Evolutionary conservation across 768 basidiomycete species (phyloP), one percentile per base, ranked within the genome.

Genomic region (Boletales sp.): DNA sequence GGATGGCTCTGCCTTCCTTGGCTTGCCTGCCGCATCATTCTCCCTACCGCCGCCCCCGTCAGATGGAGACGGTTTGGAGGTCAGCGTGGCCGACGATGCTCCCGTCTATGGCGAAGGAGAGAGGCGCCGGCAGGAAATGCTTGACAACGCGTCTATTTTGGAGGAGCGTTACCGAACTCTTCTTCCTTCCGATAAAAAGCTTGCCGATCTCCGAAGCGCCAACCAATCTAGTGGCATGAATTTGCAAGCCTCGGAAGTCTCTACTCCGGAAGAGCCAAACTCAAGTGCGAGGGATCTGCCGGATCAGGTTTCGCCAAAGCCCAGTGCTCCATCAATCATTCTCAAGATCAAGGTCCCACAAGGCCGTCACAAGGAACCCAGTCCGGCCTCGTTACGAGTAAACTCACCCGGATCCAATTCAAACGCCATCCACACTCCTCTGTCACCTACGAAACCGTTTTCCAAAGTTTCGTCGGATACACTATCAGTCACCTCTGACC

Each of bases 111-210:
- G 67, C 15, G 88, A 90, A 66, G 87, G 87, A n/a, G 87, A 89
- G 63, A 74, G 86, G 53, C 78, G 90, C 35, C 74, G 83, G 48
- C 72, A 78, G 60, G 82, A 83, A 67, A 89, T 92, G 85, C 73
- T 92, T 8, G 80, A 82, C 44, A 75, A 82, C 13, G 90, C 89
- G 13, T 65, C 74, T 48, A 62, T 65, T 18, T 66, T 92, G 44
- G 89, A 90, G 58, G 80, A 81, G 49, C 83, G 90, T 39, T 92
- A 89, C 60, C 75, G 82, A 18, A 74, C 79, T n/a, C 74, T 92
- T 38, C 77, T 92, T 25, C 86, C 87, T 14, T 79, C 84, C 4
- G 84, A 87, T 49, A 72, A 75, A 55, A 70, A 73, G 53, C 64
- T 65, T 68, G 67, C 68, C 21, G 71, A 68, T 49, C 66, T 59